Evolutionary conservation across 2,329 filamentous ascomycete genomes (phyloP).

Genomic region (Pyricularia grisea): DNA sequence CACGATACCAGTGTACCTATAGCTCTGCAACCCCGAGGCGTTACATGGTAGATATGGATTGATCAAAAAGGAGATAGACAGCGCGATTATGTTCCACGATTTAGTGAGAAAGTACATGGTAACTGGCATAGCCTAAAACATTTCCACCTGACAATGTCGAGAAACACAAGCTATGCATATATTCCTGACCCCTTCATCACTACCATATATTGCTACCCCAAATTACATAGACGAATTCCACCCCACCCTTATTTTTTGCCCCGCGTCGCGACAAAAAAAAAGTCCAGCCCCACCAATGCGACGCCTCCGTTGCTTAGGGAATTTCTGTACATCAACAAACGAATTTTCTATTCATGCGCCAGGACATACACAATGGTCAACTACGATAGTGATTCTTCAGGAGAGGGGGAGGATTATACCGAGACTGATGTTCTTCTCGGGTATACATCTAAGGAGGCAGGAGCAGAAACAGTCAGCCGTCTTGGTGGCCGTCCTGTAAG

Average conservation of each 20-base stretch:
- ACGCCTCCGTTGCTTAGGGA: neutral
- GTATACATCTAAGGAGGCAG: slow-evolving; percentile 72
- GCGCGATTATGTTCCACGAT: neutral
- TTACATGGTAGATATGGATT: slow-evolving; percentile 23
- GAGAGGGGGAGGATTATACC: slow-evolving; percentile 58
- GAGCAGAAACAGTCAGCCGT: slow-evolving; percentile 77
- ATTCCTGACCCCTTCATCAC: neutral
- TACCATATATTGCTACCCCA: neutral
- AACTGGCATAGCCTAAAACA: neutral
- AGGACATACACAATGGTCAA: slow-evolving; percentile 45
- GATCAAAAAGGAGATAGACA: slow-evolving; percentile 5
- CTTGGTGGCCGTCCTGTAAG: slow-evolving; percentile 77
- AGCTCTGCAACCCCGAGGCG: slow-evolving; percentile 18
- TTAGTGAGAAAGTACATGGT: neutral
- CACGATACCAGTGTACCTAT: slow-evolving; percentile 27
- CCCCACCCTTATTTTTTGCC: slow-evolving; percentile 3
- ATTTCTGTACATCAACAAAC: neutral
- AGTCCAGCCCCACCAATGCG: slow-evolving; percentile 5
- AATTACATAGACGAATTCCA: neutral
- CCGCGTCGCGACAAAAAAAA: slow-evolving; percentile 1
- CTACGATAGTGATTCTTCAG: slow-evolving; percentile 83
- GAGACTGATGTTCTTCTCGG: slow-evolving; percentile 86
- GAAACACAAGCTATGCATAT: neutral
- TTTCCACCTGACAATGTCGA: neutral
- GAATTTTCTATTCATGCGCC: slow-evolving; percentile 1